Base-by-base conservation (phyloP, 495 filamentous ascomycete genomes). In the Ascobolus immersus region DNA sequence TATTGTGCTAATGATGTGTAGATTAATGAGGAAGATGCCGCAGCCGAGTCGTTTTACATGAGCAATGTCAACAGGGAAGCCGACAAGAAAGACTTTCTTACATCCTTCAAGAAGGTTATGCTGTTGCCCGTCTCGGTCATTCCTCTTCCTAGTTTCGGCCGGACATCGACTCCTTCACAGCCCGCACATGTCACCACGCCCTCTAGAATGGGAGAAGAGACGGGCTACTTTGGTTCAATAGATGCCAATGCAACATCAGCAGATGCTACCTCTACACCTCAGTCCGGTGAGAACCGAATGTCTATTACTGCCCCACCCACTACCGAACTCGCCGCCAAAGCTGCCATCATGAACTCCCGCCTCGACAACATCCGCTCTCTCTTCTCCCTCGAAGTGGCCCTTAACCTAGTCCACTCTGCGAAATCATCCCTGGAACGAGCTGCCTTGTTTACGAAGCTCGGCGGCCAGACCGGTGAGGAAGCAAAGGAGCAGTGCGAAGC, bases 81-180 rank as follows among this genome's bases (percentile, higher is more conserved):
- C 2, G 89, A 86, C 47, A 99, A 99, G 52, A 70, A 73, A 28
- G 89, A 99, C 51, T 99, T 99, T 45, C 48, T 99, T 42, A 84
- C 69, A 12, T 89, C 81, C 1, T 99, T 99, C 59, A 93, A 80
- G 52, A 94, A 99, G 47, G 86, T 99, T 7, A 78, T 99, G 41
- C 90, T 94, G 77, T 80, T 90, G 70, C 89, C 89, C 15, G 82
- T 94, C 19, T 86, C 78, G 31, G 80, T 82, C 17, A 54, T 94
- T 3, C 79, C 78, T 3, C 60, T 51, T 4, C 60, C 64, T 9
- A 61, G 64, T 17, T 64, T 73, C 31, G 59, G 58, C 26, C 60
- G 58, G 14, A 61, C 58, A 30, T 44, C 49, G 6, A 45, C 54
- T 17, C 63, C 59, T 42, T 55, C 65, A 44, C 58, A 44, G 33